A percentile compares a stretch with the other conserved stretches of the same genome.
These are phyloP conservation scores for Gardenia jasminoides DNA, from an alignment of 257 asterid genomes.

Conservation along the genomic window DNA sequence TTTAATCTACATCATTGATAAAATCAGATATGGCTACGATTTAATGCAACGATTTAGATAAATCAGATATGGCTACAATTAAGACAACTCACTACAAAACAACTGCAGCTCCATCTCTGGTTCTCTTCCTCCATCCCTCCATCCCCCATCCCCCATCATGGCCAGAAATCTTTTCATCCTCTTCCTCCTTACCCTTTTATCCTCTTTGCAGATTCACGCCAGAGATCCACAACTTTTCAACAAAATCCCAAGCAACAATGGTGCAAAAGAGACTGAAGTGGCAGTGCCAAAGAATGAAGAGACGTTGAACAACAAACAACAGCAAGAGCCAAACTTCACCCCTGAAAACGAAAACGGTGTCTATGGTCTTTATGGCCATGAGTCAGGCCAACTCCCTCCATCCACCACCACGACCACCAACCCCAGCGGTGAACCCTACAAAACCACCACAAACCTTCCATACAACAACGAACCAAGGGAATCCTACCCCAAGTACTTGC, in stretches of 20 bases:
- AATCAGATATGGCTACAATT: no score
- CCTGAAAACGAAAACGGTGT: slow-evolving; percentile 54
- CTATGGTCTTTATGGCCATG: slow-evolving; percentile 80
- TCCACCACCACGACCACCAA: slow-evolving; percentile 39
- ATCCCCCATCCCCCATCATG: slow-evolving; percentile 47
- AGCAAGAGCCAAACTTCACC: slow-evolving; percentile 51
- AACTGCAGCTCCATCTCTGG: no score
- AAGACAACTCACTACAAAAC: slow-evolving; percentile 4
- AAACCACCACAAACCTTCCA: slow-evolving; percentile 1
- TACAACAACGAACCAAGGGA: slow-evolving; percentile 16
- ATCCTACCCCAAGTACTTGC: slow-evolving; percentile 51
- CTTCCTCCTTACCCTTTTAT: slow-evolving; percentile 44
- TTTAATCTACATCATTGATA: no score
- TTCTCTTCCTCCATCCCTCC: slow-evolving; percentile 13
- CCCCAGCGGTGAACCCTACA: slow-evolving; percentile 16
- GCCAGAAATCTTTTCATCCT: slow-evolving; percentile 43
- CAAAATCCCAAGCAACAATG: slow-evolving; percentile 55
- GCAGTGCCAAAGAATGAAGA: slow-evolving; percentile 25
- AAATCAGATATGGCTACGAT: no score
- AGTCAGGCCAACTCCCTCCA: slow-evolving; percentile 64
- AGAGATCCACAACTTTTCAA: slow-evolving; percentile 78
- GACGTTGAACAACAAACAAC: slow-evolving; percentile 23
- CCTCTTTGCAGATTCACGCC: slow-evolving; percentile 47
- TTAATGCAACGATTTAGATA: no score
- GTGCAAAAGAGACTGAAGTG: slow-evolving; percentile 1